Conservation (phyloP, 2,329 filamentous ascomycete species). For the Fusarium xylarioides region DNA sequence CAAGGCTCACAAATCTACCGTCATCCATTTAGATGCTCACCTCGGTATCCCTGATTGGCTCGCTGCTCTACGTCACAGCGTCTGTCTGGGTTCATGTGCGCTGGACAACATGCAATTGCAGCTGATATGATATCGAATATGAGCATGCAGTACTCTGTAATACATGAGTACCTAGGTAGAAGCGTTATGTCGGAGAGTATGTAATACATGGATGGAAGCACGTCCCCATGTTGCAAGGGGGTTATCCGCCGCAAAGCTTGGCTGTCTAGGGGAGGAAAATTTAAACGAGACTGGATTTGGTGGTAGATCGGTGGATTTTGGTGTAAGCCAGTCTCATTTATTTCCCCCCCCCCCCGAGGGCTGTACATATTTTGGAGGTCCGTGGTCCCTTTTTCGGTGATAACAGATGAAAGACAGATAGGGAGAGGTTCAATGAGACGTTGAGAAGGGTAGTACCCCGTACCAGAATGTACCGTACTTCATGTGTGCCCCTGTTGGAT, state of each 20-base stretch:
- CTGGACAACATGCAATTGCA: slow-evolving; percentile 1
- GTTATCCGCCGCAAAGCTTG: slow-evolving; percentile 32
- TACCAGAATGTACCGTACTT: slow-evolving; percentile 25
- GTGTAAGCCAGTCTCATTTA: no score
- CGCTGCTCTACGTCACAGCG: slow-evolving; percentile 31
- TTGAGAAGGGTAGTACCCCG: slow-evolving; percentile 29
- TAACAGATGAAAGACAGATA: slow-evolving; percentile 13
- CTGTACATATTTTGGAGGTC: neutral
- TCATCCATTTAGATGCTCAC: slow-evolving; percentile 26
- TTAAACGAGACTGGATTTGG: no score
- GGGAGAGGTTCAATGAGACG: slow-evolving; percentile 1
- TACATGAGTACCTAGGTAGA: neutral
- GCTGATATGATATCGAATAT: neutral
- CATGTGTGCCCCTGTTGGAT: slow-evolving; percentile 15
- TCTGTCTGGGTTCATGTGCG: neutral
- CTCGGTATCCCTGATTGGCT: slow-evolving; percentile 21
- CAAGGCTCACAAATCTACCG: slow-evolving; percentile 26
- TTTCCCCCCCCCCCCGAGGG: no score
- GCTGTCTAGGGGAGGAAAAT: no score
- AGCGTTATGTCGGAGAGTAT: neutral
- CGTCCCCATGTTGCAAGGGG: slow-evolving; percentile 9
- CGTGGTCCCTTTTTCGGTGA: slow-evolving; percentile 1
- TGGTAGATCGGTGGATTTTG: no score
- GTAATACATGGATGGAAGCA: slow-evolving; percentile 3
- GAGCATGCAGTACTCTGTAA: neutral